Base-by-base conservation (phyloP, 306 rosid genomes). In the Medicago truncatula region DNA sequence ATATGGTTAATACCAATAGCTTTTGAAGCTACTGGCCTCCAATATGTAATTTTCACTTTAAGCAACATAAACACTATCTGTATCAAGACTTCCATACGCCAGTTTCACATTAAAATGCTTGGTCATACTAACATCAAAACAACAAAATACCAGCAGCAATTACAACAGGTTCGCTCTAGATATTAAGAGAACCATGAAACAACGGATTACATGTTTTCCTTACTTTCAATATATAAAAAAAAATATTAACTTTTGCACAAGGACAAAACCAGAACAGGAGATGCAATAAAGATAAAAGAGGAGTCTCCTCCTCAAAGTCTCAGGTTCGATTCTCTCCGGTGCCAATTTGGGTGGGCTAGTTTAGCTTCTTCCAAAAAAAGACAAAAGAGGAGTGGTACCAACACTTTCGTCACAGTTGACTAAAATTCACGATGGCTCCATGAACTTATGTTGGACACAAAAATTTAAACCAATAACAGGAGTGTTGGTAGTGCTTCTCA, bases 201-300 rank as follows among this genome's bases (percentile, higher is more conserved):
- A 50, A 67, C 9, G 7, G 43, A 69, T 25, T 50, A 17, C 1
- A 57, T 40, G 66, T 52, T 63, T 12, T 71, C 43, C 36, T 28
- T 46, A 15, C 67, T 25, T 53, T 15, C 17, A 66, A 57, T 23
- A 34, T 34, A 11, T 40, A 1, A 25, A 39, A 9, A 64, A 65
- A 62, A 12, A 67, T 4, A 43, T 15, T 7, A 61, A 61, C 47
- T n/a, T 15, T 18, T 10, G 50, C 72, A 38, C 28, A 59, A 10
- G 49, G 18, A 67, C n/a, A 59, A 76, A 63, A 76, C 11, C 63
- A 31, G 49, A 71, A 36, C 75, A 57, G 25, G 43, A 52, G 67
- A 50, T 65, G 72, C 53, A 54, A 53, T 34, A 36, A 50, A 23
- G 2, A 23, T 23, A 23, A 23, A 23, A 23, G 28, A 23, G 28